These are phyloP conservation scores for Phytopythium litorale DNA, from an alignment of 352 stramenopile genomes.

Conservation along the genomic window DNA sequence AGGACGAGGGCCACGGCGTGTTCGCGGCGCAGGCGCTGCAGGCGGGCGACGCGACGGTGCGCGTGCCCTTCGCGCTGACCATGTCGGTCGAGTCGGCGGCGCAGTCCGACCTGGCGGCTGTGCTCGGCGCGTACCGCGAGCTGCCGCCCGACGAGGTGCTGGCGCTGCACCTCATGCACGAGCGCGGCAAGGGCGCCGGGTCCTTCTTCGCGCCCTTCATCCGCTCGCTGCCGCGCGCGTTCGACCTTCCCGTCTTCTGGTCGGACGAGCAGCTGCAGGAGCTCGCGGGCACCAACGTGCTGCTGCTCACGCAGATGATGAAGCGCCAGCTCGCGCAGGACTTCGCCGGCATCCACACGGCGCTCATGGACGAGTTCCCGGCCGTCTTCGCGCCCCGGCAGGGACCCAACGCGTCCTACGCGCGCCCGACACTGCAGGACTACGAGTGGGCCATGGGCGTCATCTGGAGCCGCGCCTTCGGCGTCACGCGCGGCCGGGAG, in stretches of 20 bases:
- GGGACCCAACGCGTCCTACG: conserved; percentile 33
- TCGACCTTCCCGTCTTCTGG: conserved; percentile 64
- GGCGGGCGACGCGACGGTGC: conserved; percentile 35
- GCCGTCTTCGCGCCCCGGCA: conserved; percentile 15
- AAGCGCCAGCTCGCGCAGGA: conserved; percentile 48
- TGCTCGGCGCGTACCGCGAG: conserved; percentile 35
- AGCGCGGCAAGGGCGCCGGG: conserved; percentile 31
- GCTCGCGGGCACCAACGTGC: conserved; percentile 49
- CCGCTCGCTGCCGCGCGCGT: conserved; percentile 39
- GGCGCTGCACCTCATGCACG: conserved; percentile 57
- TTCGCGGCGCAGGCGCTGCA: conserved; percentile 35
- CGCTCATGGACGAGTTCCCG: conserved; percentile 40
- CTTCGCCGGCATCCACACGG: conserved; percentile 53
- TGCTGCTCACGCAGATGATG: conserved; percentile 65
- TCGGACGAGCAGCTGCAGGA: conserved; percentile 35
- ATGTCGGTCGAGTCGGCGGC: conserved; percentile 45
- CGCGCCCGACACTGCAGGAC: conserved; percentile 30
- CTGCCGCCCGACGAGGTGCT: conserved; percentile 48
- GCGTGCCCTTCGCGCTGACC: conserved; percentile 45
- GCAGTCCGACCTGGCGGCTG: conserved; percentile 32
- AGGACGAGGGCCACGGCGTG: conserved; percentile 43
- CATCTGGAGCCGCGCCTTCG: conserved; percentile 77
- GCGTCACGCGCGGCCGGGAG: conserved; percentile 28
- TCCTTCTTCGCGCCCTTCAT: conserved; percentile 63
- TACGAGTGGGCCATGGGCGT: conserved; percentile 75